These are phyloP conservation scores for Parsonsia alboflavescens DNA, from an alignment of 257 asterid genomes.

Conservation along the genomic window DNA sequence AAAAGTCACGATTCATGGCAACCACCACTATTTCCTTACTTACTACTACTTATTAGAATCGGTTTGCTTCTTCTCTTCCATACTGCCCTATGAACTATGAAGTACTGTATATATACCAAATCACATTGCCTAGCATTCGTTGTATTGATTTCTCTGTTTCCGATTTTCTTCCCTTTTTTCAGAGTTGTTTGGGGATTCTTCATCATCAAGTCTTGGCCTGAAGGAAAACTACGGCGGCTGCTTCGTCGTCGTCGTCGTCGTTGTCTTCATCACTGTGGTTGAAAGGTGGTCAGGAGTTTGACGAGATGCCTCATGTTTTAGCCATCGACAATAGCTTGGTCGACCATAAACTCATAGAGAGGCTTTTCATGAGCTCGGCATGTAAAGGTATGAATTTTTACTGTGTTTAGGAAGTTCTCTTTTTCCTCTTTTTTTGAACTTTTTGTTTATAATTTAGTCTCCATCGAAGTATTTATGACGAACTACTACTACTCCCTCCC, in stretches of 20 bases:
- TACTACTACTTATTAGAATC: too few species aligned
- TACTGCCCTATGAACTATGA: too few species aligned
- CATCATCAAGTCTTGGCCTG: neutral
- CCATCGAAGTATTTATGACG: neutral
- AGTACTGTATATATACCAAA: too few species aligned
- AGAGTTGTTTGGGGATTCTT: neutral
- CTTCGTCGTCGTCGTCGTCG: conserved; percentile 3
- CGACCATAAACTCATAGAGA: conserved; percentile 26
- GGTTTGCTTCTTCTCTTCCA: too few species aligned
- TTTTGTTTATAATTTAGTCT: neutral
- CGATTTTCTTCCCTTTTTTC: neutral
- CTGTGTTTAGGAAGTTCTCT: neutral
- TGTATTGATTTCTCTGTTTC: neutral
- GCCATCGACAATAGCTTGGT: conserved; percentile 29
- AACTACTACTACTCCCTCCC: neutral
- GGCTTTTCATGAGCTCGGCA: conserved; percentile 24
- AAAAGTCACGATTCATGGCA: too few species aligned
- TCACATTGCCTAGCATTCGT: neutral
- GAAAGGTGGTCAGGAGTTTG: conserved; percentile 7
- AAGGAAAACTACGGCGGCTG: conserved; percentile 8
- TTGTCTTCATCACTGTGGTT: neutral
- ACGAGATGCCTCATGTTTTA: conserved; percentile 30
- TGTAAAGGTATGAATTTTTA: conserved; percentile 20
- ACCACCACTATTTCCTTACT: too few species aligned
- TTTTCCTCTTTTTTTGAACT: too few species aligned